A percentile compares a stretch with the other conserved stretches of the same genome.
Conservation (phyloP, 495 filamentous ascomycete genomes). For the Hyaloscypha hepaticicola region DNA sequence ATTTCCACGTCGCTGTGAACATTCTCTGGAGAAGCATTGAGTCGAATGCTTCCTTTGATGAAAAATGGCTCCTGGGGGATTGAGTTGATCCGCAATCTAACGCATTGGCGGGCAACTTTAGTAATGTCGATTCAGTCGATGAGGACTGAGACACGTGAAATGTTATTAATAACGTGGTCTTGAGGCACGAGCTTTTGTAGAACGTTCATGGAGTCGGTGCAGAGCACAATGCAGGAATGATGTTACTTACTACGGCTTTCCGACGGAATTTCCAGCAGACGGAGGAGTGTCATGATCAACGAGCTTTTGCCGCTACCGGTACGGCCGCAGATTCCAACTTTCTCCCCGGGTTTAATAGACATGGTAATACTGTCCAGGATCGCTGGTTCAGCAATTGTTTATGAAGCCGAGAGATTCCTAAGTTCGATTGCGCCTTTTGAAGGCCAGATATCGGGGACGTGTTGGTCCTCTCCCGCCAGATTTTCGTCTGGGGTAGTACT, state of each 20-base stretch:
- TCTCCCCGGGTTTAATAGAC: constrained; percentile 29
- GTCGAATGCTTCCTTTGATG: constrained; percentile 32
- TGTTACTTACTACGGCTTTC: no score
- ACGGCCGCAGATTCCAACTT: constrained; percentile 20
- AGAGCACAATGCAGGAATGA: no score
- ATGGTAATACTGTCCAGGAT: constrained; percentile 22
- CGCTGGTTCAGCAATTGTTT: not conserved
- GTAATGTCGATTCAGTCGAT: constrained; percentile 34
- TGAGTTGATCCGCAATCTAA: constrained; percentile 34
- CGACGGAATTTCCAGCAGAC: constrained; percentile 31
- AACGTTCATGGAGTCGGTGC: no score
- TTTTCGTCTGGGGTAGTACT: constrained; percentile 27
- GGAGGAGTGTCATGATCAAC: constrained; percentile 34
- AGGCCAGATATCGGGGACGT: no score
- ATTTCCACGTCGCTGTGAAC: not conserved
- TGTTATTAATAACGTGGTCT: no score
- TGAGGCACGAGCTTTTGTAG: no score
- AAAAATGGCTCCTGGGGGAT: constrained; percentile 43
- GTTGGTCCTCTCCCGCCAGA: constrained; percentile 1
- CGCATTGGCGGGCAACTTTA: constrained; percentile 28
- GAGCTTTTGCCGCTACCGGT: constrained; percentile 33
- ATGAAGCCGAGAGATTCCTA: constrained; percentile 45
- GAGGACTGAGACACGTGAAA: no score
- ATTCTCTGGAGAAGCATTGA: constrained; percentile 14
- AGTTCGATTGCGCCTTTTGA: no score